Base-by-base conservation (phyloP, 352 stramenopile species). In the Phytophthora nicotianae region DNA sequence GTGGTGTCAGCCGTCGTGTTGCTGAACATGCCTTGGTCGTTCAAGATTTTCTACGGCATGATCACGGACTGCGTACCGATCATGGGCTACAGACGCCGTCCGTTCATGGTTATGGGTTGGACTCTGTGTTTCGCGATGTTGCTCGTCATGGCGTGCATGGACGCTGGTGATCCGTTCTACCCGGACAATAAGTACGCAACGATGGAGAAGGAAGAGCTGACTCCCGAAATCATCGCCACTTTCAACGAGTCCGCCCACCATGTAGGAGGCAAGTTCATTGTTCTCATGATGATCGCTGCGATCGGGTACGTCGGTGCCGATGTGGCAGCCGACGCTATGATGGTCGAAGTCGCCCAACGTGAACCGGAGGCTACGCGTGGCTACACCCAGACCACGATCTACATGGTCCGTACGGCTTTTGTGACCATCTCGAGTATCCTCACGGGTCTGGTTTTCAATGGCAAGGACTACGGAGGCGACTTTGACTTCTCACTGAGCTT, bases 61-160 rank as follows among this genome's bases (percentile, higher is more conserved):
- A 33, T 79, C 4, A 78, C 75, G 3, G 77, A 87, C 33, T 82
- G 70, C 35, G 40, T 79, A 6, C 76, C 77, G 8, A 81, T 87
- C 49, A 47, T 49, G n/a, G 78, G 78, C 13, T 83, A 79, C 50
- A 60, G 78, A 26, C 75, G 78, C 49, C 75, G 75, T 45, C 74
- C 78, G 11, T 87, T 72, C 60, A 84, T 87, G 68, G 62, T 85
- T 14, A 64, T 87, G n/a, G 75, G 78, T 3, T 87, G 75, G 78
- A 49, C 45, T 0, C 14, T 83, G 0, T 84, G 63, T 26, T 58
- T 79, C 27, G 8, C 66, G 2, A 79, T 71, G 60, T 61, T 84
- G 0, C 9, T 85, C 11, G 43, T 77, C 45, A 83, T 88, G 68
- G 63, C 65, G 2, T 70, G 55, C 17, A 69, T 70, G 38, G 42